phyloP scores from a whole-genome alignment of 2,329 filamentous ascomycete species.

The Geosmithia putterillii region DNA sequence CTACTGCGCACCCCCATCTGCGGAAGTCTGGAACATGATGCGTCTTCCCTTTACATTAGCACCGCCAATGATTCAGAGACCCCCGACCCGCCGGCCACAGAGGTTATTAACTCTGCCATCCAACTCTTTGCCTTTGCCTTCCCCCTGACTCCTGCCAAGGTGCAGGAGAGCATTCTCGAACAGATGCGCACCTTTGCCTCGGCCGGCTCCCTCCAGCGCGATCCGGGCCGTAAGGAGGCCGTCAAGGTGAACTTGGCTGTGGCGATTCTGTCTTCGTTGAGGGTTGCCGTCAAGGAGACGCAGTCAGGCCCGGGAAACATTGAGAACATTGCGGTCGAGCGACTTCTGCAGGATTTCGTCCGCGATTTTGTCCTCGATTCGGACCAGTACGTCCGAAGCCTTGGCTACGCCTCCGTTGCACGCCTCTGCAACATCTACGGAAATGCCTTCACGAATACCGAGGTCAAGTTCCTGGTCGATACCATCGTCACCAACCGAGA shows the following conservation, averaged over 20 bases:
- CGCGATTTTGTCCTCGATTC: conserved; percentile 65
- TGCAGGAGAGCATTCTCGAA: conserved; percentile 92
- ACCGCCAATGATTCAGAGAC: conserved; percentile 25
- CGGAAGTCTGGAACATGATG: conserved; percentile 79
- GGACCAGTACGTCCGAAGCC: conserved; percentile 74
- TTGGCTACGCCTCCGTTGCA: conserved; percentile 77
- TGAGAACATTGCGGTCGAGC: conserved; percentile 65
- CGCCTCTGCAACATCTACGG: conserved; percentile 76
- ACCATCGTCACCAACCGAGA: conserved; percentile 91
- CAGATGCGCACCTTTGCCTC: conserved; percentile 86
- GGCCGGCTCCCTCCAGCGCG: conserved; percentile 66
- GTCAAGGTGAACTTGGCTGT: conserved; percentile 84
- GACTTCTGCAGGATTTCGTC: conserved; percentile 65
- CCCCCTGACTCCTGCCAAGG: conserved; percentile 76
- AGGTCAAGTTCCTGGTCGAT: conserved; percentile 86
- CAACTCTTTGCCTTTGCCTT: conserved; percentile 86
- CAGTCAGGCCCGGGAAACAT: conserved; percentile 61
- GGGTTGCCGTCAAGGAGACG: conserved; percentile 75
- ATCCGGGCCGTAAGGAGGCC: conserved; percentile 78
- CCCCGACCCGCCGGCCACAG: conserved; percentile 76
- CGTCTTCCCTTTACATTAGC: conserved; percentile 62
- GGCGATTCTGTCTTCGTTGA: conserved; percentile 67
- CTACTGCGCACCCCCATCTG: conserved; percentile 61
- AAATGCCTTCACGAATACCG: conserved; percentile 75
- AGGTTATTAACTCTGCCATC: conserved; percentile 90